These are phyloP conservation scores for Globisporangium polare DNA, from an alignment of 352 stramenopile species.

Conservation along the genomic window DNA sequence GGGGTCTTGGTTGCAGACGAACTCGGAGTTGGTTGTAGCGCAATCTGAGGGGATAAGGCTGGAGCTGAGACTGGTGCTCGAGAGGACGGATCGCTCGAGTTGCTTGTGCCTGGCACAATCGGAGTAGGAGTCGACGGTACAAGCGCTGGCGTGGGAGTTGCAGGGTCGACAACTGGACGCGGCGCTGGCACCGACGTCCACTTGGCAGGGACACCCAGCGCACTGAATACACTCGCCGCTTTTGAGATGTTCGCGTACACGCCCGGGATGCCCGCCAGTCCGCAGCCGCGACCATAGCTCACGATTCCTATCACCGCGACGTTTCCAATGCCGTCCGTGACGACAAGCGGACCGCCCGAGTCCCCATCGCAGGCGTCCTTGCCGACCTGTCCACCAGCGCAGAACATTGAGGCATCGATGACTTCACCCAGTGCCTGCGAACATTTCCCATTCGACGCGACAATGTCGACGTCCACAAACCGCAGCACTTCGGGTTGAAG, in stretches of 20 bases:
- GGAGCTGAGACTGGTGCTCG: too few species aligned
- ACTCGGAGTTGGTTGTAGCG: background rate
- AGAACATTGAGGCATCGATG: background rate
- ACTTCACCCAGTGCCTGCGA: background rate
- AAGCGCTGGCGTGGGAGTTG: background rate
- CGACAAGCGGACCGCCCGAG: background rate
- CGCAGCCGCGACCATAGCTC: background rate
- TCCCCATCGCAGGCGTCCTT: background rate
- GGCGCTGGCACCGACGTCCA: background rate
- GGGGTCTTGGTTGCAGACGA: background rate
- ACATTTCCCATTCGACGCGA: background rate
- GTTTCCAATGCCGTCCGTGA: background rate
- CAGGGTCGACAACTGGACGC: too few species aligned
- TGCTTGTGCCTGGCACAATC: too few species aligned
- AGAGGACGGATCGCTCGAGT: too few species aligned
- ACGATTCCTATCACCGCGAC: background rate
- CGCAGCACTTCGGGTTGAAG: background rate
- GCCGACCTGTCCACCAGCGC: too few species aligned
- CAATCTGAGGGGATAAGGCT: too few species aligned
- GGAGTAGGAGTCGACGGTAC: background rate
- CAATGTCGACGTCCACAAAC: background rate
- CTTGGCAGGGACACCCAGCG: background rate
- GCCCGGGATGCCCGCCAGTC: background rate
- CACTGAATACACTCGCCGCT: background rate
- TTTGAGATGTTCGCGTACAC: background rate